phyloP scores from a whole-genome alignment of 495 filamentous ascomycete genomes.

The Daldinia decipiens region DNA sequence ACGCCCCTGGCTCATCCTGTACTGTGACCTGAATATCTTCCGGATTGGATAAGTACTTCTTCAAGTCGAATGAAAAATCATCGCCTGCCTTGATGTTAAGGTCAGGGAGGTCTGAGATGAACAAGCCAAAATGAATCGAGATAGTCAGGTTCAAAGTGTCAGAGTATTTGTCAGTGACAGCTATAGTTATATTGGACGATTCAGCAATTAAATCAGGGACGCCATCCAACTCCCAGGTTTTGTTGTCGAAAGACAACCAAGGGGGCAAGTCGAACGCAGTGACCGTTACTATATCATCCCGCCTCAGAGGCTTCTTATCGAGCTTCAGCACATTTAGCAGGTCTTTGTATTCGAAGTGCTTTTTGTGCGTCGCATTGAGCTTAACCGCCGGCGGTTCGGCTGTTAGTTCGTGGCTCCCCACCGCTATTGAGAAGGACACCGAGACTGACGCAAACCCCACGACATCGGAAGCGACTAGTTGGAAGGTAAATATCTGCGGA shows the following conservation, averaged over 20 bases:
- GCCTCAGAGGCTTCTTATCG: constrained; percentile 64
- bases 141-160: constrained; percentile 73
- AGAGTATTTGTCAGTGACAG: constrained; percentile 70
- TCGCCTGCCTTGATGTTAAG: constrained; percentile 69
- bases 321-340: constrained; percentile 67
- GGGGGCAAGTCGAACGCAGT: constrained; percentile 63
- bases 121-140: constrained; percentile 63
- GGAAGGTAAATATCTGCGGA: constrained; percentile 76
- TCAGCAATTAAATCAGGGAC: constrained; percentile 65
- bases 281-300: constrained; percentile 59
- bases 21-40: constrained; percentile 65
- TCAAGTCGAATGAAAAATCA: constrained; percentile 71
- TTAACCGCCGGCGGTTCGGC: constrained; percentile 67
- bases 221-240: constrained; percentile 71
- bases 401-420: constrained; percentile 73
- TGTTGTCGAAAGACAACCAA: constrained; percentile 76
- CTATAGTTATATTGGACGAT: constrained; percentile 72
- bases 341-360: constrained; percentile 63
- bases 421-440: constrained; percentile 72
- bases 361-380: constrained; percentile 68
- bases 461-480: constrained; percentile 83
- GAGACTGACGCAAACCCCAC: constrained; percentile 76
- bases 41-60: constrained; percentile 62
- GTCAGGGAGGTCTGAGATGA: constrained; percentile 51
- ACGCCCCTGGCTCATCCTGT: constrained; percentile 58